A percentile compares a stretch with the other conserved stretches of the same genome.
Conservation (phyloP, 2,329 filamentous ascomycete genomes). For the Apiospora marii region DNA sequence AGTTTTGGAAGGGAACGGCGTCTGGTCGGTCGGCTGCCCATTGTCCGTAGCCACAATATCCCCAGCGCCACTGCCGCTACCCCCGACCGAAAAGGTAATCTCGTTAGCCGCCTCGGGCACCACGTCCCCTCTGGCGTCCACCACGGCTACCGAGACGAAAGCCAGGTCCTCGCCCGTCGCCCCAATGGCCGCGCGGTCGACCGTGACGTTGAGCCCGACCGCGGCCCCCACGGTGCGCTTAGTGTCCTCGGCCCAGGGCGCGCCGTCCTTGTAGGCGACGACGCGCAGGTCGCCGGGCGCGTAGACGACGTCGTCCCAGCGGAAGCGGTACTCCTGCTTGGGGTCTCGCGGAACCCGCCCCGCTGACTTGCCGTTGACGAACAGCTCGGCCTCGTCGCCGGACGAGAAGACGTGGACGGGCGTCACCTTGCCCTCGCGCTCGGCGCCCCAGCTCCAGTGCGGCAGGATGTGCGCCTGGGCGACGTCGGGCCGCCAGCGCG, state of each 20-base stretch:
- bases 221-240: conserved; percentile 52
- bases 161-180: conserved; percentile 55
- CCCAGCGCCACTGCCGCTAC: conserved; percentile 48
- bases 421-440: conserved; percentile 54
- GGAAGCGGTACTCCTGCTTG: conserved; percentile 54
- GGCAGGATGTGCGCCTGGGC: conserved; percentile 60
- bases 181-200: conserved; percentile 49
- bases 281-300: conserved; percentile 55
- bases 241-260: conserved; percentile 53
- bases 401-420: conserved; percentile 62
- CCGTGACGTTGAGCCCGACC: conserved; percentile 46
- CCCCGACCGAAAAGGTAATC: conserved; percentile 53
- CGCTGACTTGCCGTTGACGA: conserved; percentile 57
- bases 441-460: conserved; percentile 62
- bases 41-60: conserved; percentile 60
- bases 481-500: conserved; percentile 58
- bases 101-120: conserved; percentile 52
- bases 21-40: conserved; percentile 55
- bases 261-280: conserved; percentile 55
- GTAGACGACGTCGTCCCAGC: conserved; percentile 61
- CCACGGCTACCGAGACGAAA: conserved; percentile 54
- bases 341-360: conserved; percentile 48
- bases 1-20: conserved; percentile 48
- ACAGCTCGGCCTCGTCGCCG: conserved; percentile 62
- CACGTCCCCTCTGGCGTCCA: conserved; percentile 51